Evolutionary conservation across 2,329 filamentous ascomycete genomes (phyloP).

Genomic region (Aspergillus costaricaensis): DNA sequence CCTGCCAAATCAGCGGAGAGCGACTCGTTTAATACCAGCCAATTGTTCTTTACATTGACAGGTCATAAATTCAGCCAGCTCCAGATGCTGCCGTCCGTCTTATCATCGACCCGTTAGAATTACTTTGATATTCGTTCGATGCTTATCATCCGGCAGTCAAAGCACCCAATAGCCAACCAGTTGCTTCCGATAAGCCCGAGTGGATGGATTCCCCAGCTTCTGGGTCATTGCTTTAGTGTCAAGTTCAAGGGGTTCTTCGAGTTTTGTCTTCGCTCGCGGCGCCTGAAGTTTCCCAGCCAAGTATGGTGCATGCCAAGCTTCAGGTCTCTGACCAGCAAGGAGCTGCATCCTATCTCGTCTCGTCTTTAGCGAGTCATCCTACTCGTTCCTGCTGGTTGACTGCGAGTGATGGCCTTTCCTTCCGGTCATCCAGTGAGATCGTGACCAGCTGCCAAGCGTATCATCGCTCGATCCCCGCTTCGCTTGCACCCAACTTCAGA

Average conservation of each 20-base stretch:
- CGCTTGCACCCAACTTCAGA: constrained; percentile 4
- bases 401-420: background rate
- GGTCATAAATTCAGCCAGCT: background rate
- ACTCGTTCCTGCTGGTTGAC: background rate
- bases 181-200: background rate
- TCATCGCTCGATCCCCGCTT: constrained; percentile 14
- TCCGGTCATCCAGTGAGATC: background rate
- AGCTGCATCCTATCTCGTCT: background rate
- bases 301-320: constrained; percentile 26
- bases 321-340: constrained; percentile 6
- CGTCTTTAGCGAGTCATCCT: background rate
- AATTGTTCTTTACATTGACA: background rate
- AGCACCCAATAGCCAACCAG: background rate
- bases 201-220: background rate
- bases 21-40: background rate
- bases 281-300: constrained; percentile 31
- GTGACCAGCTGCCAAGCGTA: constrained; percentile 18
- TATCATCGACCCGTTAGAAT: constrained; percentile 5
- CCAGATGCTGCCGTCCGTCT: background rate
- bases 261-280: constrained; percentile 12
- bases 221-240: background rate
- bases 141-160: constrained; percentile 7
- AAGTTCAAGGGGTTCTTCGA: constrained; percentile 14
- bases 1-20: constrained; percentile 7
- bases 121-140: background rate